A percentile compares a stretch with the other conserved stretches of the same genome.
phyloP scores from a whole-genome alignment of 306 rosid genomes.

The cucumber (Cucumis sativus) region DNA sequence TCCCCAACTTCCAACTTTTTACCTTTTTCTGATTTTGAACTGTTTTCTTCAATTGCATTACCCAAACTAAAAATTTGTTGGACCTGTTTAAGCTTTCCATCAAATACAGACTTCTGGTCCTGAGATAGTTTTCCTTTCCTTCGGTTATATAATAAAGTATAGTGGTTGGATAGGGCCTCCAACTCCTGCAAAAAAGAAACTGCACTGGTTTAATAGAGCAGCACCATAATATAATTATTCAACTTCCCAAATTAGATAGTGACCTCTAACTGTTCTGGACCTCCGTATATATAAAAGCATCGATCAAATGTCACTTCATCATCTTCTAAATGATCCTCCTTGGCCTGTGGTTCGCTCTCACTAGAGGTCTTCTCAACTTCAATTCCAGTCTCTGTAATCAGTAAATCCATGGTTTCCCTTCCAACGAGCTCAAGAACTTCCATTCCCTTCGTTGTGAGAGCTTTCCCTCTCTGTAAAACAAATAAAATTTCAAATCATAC shows the following conservation, averaged over 20 bases:
- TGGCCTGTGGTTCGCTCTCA: constrained; percentile 28
- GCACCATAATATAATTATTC: not conserved
- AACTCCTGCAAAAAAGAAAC: constrained; percentile 55
- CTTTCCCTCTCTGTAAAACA: constrained; percentile 69
- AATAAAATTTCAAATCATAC: not conserved
- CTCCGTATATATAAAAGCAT: constrained; percentile 97
- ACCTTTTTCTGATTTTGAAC: constrained; percentile 53
- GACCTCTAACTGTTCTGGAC: constrained; percentile 99
- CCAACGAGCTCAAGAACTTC: constrained; percentile 94
- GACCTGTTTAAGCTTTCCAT: constrained; percentile 81
- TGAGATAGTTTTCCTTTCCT: constrained; percentile 66
- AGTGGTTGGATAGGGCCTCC: constrained; percentile 85
- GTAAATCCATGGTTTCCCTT: constrained; percentile 84
- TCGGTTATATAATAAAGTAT: constrained; percentile 68
- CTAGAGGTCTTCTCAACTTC: constrained; percentile 55
- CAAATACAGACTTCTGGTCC: constrained; percentile 62
- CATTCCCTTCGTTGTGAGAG: constrained; percentile 91
- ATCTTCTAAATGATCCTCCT: constrained; percentile 46
- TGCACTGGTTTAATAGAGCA: not conserved
- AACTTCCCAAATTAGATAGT: constrained; percentile 14
- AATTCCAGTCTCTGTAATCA: constrained; percentile 87
- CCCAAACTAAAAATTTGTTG: constrained; percentile 70
- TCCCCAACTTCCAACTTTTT: constrained; percentile 51
- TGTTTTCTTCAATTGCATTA: constrained; percentile 49
- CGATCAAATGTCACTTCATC: constrained; percentile 95